These are phyloP conservation scores for Cyclaneusma minus DNA, from an alignment of 2,329 filamentous ascomycete genomes.

Conservation along the genomic window DNA sequence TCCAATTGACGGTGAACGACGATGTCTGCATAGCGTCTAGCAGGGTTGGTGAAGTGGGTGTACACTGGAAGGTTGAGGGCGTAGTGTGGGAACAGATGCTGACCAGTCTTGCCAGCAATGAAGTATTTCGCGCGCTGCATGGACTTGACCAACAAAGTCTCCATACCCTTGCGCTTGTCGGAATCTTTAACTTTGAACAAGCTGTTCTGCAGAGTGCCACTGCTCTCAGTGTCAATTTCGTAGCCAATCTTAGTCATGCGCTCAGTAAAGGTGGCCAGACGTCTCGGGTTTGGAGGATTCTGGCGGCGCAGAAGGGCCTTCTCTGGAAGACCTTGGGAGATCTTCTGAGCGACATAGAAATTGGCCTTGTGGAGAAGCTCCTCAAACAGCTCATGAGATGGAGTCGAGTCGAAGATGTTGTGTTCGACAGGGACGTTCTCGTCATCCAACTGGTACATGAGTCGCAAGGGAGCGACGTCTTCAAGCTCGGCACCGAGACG, in stretches of 20 bases:
- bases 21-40: slow-evolving; percentile 86
- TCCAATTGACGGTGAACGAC: slow-evolving; percentile 93
- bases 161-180: slow-evolving; percentile 92
- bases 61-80: slow-evolving; percentile 85
- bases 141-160: slow-evolving; percentile 84
- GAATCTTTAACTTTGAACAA: slow-evolving; percentile 83
- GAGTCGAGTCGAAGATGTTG: slow-evolving; percentile 87
- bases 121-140: slow-evolving; percentile 97
- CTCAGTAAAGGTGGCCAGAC: slow-evolving; percentile 79
- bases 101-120: slow-evolving; percentile 62
- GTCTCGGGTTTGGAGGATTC: slow-evolving; percentile 68
- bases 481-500: slow-evolving; percentile 69
- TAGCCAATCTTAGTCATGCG: slow-evolving; percentile 86
- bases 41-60: slow-evolving; percentile 94
- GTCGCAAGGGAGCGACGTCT: slow-evolving; percentile 69
- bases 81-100: slow-evolving; percentile 75
- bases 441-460: slow-evolving; percentile 89
- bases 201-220: slow-evolving; percentile 83
- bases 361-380: slow-evolving; percentile 93
- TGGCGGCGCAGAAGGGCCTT: slow-evolving; percentile 88
- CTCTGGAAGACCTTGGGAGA: slow-evolving; percentile 66
- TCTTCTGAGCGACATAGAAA: slow-evolving; percentile 70
- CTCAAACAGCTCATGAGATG: slow-evolving; percentile 84
- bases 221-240: slow-evolving; percentile 78
- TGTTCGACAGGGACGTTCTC: slow-evolving; percentile 95